phyloP scores from a whole-genome alignment of 768 basidiomycete species.

The Nidularia pulvinata region DNA sequence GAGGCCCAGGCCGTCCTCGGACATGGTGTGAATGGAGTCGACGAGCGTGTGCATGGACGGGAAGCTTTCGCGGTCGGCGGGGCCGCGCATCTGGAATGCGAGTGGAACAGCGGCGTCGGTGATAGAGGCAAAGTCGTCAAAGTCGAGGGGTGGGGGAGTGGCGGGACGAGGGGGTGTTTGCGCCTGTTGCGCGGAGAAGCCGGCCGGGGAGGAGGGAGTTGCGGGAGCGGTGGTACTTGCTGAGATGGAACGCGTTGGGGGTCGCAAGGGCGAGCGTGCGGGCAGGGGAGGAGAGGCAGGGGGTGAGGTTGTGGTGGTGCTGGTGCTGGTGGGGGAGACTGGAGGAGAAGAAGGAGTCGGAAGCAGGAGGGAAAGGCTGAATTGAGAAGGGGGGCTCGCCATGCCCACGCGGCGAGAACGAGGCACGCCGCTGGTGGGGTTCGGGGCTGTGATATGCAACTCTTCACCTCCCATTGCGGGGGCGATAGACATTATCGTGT shows the following conservation, averaged over 20 bases:
- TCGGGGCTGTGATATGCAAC: background rate
- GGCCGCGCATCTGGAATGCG: slow-evolving; percentile 20
- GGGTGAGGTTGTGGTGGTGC: slow-evolving; percentile 18
- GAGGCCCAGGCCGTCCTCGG: slow-evolving; percentile 7
- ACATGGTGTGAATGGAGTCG: slow-evolving; percentile 14
- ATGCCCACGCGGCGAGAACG: slow-evolving; percentile 46
- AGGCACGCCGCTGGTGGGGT: slow-evolving; percentile 18
- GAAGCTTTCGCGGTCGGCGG: slow-evolving; percentile 20
- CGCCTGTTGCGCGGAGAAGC: slow-evolving; percentile 7
- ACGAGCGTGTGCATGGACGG: slow-evolving; percentile 18
- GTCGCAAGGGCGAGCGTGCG: slow-evolving; percentile 35
- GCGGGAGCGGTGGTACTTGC: slow-evolving; percentile 12
- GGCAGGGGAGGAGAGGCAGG: slow-evolving; percentile 26
- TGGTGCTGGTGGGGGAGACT: slow-evolving; percentile 3
- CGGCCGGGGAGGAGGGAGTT: slow-evolving; percentile 3
- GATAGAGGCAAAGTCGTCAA: slow-evolving; percentile 21
- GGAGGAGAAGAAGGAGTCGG: slow-evolving; percentile 22
- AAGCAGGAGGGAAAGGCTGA: slow-evolving; percentile 16
- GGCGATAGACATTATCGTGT: background rate
- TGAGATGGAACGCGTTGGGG: slow-evolving; percentile 17
- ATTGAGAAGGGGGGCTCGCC: slow-evolving; percentile 28
- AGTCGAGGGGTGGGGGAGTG: slow-evolving; percentile 15
- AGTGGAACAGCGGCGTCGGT: slow-evolving; percentile 13
- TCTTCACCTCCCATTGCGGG: background rate
- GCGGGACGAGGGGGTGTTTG: slow-evolving; percentile 14